phyloP scores from a whole-genome alignment of 1,284 basidiomycete genomes.

The Cystobasidium slooffiae region DNA sequence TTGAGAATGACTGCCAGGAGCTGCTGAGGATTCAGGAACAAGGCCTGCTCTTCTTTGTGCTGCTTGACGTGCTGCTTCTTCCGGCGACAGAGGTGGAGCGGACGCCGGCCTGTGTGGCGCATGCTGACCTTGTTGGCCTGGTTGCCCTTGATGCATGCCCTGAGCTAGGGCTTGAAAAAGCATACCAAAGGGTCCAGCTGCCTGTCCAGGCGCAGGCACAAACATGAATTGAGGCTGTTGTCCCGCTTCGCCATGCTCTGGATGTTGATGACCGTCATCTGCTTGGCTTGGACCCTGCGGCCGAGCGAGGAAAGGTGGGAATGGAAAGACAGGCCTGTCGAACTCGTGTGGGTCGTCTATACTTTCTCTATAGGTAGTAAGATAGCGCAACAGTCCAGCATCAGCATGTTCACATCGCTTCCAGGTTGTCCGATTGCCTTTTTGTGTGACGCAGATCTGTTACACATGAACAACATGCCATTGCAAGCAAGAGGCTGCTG shows the following conservation, averaged over 20 bases:
- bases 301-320: conserved; percentile 12
- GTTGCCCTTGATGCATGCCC: conserved; percentile 2
- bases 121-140: not conserved
- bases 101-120: conserved; percentile 15
- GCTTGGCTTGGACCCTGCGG: not conserved
- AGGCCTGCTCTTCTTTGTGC: conserved; percentile 13
- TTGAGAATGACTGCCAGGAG: not conserved
- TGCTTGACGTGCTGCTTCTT: conserved; percentile 29
- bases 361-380: conserved; percentile 14
- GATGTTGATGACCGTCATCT: conserved; percentile 9
- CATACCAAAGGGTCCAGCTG: conserved; percentile 21
- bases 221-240: conserved; percentile 10
- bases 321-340: conserved; percentile 19
- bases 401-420: conserved; percentile 6
- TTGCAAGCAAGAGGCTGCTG: not conserved
- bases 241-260: not conserved
- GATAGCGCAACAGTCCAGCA: not conserved
- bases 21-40: not conserved
- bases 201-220: conserved; percentile 5
- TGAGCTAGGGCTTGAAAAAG: conserved; percentile 10
- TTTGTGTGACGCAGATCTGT: conserved; percentile 1
- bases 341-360: conserved; percentile 42
- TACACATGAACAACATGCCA: not conserved
- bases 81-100: conserved; percentile 11
- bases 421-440: conserved; percentile 19